Percentiles rank a stretch among this genome's conserved stretches.
These are phyloP conservation scores for Rhypophila decipiens DNA, from an alignment of 495 filamentous ascomycete genomes.

Conservation along the genomic window DNA sequence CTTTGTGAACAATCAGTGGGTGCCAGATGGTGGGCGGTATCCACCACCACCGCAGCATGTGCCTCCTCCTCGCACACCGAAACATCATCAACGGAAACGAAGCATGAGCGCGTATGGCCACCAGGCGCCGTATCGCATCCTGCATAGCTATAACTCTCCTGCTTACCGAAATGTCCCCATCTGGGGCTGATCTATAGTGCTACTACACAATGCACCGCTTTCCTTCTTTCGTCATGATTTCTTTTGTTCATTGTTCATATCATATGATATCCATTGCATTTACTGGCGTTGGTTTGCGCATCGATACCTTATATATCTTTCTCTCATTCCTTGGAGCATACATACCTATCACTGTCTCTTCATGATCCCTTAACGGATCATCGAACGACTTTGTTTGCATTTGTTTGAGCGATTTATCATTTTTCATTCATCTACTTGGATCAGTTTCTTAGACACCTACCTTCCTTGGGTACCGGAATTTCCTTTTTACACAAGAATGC, in stretches of 20 bases:
- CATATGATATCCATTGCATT: no score
- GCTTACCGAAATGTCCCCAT: slow-evolving; percentile 41
- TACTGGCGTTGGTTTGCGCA: no score
- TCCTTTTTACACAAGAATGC: no score
- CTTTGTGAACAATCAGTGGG: slow-evolving; percentile 20
- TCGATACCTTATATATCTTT: no score
- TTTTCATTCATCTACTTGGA: no score
- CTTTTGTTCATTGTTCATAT: not conserved
- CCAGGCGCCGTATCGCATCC: slow-evolving; percentile 32
- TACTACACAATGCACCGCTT: not conserved
- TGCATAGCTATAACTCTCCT: slow-evolving; percentile 45
- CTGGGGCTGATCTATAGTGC: slow-evolving; percentile 29
- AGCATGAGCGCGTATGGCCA: slow-evolving; percentile 21
- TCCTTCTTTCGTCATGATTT: slow-evolving; percentile 2
- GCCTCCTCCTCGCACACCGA: slow-evolving; percentile 20
- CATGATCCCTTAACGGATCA: no score
- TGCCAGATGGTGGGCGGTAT: slow-evolving; percentile 22
- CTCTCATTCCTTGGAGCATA: no score
- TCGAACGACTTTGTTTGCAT: no score
- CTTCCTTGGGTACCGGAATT: no score
- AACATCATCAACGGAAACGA: slow-evolving; percentile 31
- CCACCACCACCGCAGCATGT: slow-evolving; percentile 25
- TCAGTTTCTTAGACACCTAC: no score
- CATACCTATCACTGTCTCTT: no score
- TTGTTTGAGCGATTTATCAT: no score